These are phyloP conservation scores for Candida hispaniensis DNA, from an alignment of 805 yeast species.

Conservation along the genomic window DNA sequence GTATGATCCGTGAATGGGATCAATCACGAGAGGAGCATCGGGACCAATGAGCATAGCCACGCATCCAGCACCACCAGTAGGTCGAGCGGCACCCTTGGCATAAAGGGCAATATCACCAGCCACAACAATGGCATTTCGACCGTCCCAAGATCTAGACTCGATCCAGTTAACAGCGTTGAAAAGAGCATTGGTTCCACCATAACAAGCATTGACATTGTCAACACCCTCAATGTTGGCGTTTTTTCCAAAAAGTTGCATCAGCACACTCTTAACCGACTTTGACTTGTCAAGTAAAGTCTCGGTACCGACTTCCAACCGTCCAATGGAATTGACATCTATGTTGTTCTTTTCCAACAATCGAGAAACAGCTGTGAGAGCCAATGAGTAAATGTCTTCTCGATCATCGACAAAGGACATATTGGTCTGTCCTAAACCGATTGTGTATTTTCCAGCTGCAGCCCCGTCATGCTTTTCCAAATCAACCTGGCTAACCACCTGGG, in stretches of 20 bases:
- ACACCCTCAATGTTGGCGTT: conserved; percentile 91
- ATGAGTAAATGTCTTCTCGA: conserved; percentile 92
- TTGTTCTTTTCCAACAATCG: conserved; percentile 68
- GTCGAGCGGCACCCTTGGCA: conserved; percentile 96
- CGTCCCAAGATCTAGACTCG: conserved; percentile 95
- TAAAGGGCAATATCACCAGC: conserved; percentile 97
- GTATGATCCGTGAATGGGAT: conserved; percentile 76
- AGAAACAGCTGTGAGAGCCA: conserved; percentile 79
- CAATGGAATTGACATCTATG: conserved; percentile 70
- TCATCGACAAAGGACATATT: conserved; percentile 96
- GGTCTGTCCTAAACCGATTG: conserved; percentile 97
- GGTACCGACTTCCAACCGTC: conserved; percentile 96
- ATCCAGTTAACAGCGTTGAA: conserved; percentile 93
- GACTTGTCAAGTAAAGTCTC: conserved; percentile 95
- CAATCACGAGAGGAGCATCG: conserved; percentile 93
- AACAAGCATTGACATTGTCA: conserved; percentile 94
- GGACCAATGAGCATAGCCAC: conserved; percentile 94
- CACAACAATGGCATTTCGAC: conserved; percentile 93
- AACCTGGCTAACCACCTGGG: conserved; percentile 72
- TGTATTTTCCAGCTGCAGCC: conserved; percentile 88
- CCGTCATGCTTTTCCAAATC: conserved; percentile 79
- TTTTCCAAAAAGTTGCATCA: conserved; percentile 85
- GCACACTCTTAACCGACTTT: conserved; percentile 88
- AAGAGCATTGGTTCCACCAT: conserved; percentile 95
- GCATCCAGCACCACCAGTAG: conserved; percentile 98